Conservation (phyloP, 495 filamentous ascomycete species). For the Tetracladium marchalianum region DNA sequence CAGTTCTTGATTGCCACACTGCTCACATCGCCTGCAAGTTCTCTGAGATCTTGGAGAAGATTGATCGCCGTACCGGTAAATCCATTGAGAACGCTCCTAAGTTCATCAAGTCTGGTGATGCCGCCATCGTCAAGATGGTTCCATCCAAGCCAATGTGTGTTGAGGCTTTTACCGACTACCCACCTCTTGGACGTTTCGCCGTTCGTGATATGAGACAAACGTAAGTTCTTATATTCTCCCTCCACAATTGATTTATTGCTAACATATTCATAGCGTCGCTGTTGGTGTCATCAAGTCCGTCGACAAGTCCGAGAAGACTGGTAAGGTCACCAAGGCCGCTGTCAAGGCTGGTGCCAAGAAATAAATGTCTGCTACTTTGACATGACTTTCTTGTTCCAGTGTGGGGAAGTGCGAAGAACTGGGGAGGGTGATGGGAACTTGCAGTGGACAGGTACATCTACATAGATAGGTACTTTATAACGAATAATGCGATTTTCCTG, state of each 20-base stretch:
- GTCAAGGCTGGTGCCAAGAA: conserved; percentile 29
- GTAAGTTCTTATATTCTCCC: conserved; percentile 29
- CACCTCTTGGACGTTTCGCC: conserved; percentile 96
- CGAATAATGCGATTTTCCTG: no score
- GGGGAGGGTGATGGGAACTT: no score
- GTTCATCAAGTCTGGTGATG: conserved; percentile 99
- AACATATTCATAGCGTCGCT: neutral
- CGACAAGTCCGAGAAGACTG: conserved; percentile 60
- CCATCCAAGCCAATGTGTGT: conserved; percentile 99
- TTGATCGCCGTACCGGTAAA: conserved; percentile 99
- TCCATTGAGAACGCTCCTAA: conserved; percentile 83
- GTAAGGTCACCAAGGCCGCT: conserved; percentile 65
- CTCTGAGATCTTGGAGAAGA: conserved; percentile 97
- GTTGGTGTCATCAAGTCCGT: conserved; percentile 56
- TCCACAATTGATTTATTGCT: neutral
- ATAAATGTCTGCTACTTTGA: conserved; percentile 1
- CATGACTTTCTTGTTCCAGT: neutral
- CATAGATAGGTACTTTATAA: no score
- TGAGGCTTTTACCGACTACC: conserved; percentile 99
- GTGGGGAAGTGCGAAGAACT: no score
- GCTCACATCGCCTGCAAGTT: conserved; percentile 99
- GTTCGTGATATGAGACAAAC: conserved; percentile 90
- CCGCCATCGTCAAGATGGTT: conserved; percentile 99
- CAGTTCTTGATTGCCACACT: conserved; percentile 98
- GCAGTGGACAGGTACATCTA: no score